These are phyloP conservation scores for Penicillium crystallinum DNA, from an alignment of 495 filamentous ascomycete species.

Conservation along the genomic window DNA sequence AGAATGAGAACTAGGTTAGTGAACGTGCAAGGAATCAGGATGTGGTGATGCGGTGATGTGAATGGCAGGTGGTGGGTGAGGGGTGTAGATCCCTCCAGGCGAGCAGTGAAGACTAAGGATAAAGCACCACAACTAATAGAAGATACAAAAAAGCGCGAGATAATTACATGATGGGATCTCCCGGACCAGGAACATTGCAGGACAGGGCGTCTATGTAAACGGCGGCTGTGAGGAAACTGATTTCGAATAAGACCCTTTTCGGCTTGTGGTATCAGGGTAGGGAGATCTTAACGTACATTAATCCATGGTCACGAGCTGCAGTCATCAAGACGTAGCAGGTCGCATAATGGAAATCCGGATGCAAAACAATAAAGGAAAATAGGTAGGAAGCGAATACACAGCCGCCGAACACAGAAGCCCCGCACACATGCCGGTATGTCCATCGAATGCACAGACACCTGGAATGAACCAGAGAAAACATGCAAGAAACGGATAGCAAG, in stretches of 20 bases:
- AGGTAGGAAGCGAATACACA: conserved; percentile 24
- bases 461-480: conserved; percentile 20
- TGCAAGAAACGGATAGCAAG: conserved; percentile 11
- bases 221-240: conserved; percentile 48
- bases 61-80: neutral
- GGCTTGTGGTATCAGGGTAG: conserved; percentile 46
- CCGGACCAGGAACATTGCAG: conserved; percentile 30
- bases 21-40: conserved; percentile 11
- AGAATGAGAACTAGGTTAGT: conserved; percentile 21
- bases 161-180: conserved; percentile 37
- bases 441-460: conserved; percentile 33
- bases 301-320: conserved; percentile 58
- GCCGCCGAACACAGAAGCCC: conserved; percentile 27
- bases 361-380: conserved; percentile 24
- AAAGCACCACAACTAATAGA: conserved; percentile 13
- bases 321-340: conserved; percentile 45
- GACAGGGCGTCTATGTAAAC: conserved; percentile 40
- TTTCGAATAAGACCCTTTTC: conserved; percentile 49
- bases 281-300: conserved; percentile 76
- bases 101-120: conserved; percentile 5
- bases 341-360: conserved; percentile 34
- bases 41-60: conserved; percentile 9
- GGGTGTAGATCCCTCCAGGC: conserved; percentile 6
- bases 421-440: conserved; percentile 31
- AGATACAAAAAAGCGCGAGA: conserved; percentile 26